Percentiles rank a stretch among this genome's conserved stretches.
Evolutionary conservation across 2,329 filamentous ascomycete genomes (phyloP).

Genomic region (Beauveria caledonica): DNA sequence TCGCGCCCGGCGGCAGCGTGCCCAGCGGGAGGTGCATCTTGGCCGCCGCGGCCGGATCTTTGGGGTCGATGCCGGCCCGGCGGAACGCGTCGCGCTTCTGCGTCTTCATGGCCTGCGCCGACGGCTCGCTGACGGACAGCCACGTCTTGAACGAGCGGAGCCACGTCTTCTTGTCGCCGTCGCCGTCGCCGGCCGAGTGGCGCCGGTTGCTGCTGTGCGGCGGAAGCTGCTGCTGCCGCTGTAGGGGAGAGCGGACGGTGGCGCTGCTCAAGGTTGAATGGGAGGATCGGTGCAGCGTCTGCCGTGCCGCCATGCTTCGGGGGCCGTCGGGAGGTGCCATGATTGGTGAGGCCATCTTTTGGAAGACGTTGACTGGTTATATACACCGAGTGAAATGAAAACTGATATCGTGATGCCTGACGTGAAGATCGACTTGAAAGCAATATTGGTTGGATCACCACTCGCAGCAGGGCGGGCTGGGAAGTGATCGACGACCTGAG

Average conservation of each 20-base stretch:
- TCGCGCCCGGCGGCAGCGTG: slow-evolving; percentile 36
- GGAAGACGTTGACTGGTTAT: background rate
- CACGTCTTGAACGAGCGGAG: slow-evolving; percentile 38
- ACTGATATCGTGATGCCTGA: background rate
- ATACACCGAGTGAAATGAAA: no score
- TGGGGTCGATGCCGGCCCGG: slow-evolving; percentile 34
- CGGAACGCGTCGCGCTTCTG: slow-evolving; percentile 36
- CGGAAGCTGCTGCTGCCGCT: background rate
- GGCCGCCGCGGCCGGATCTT: slow-evolving; percentile 34
- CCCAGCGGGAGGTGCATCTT: slow-evolving; percentile 40
- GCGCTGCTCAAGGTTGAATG: background rate
- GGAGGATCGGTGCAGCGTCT: background rate
- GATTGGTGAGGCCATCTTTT: background rate
- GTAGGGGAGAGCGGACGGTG: background rate
- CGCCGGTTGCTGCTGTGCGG: background rate
- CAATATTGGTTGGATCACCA: background rate
- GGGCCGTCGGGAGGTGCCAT: background rate
- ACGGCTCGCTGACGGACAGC: slow-evolving; percentile 42
- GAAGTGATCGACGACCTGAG: slow-evolving; percentile 3
- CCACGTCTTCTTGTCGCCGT: slow-evolving; percentile 25
- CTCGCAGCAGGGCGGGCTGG: background rate
- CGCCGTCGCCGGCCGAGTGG: background rate
- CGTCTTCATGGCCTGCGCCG: slow-evolving; percentile 38
- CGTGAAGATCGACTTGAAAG: background rate
- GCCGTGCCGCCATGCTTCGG: background rate